Conservation (phyloP, 495 filamentous ascomycete genomes). For the Lasiosphaeria hispida region DNA sequence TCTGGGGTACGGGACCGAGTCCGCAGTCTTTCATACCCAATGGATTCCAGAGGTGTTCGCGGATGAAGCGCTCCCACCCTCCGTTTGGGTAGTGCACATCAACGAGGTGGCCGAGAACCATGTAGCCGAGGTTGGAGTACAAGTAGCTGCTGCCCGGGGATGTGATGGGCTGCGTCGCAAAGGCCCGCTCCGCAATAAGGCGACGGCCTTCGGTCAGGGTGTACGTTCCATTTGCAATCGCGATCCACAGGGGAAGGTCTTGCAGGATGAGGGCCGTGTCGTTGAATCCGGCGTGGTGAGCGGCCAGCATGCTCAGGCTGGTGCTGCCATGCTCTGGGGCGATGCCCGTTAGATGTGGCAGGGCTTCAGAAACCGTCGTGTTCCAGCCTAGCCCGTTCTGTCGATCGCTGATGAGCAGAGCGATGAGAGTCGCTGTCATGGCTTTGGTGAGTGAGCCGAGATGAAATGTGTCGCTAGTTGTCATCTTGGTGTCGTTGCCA, state of each 20-base stretch:
- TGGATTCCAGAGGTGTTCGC: neutral
- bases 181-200: constrained; percentile 2
- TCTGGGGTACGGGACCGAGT: constrained; percentile 5
- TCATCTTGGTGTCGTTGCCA: constrained; percentile 9
- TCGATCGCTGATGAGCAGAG: neutral
- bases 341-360: neutral
- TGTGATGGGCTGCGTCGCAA: constrained; percentile 3
- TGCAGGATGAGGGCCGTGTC: neutral
- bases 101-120: constrained; percentile 11
- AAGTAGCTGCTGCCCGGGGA: constrained; percentile 1
- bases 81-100: neutral
- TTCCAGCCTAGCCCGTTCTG: constrained; percentile 3
- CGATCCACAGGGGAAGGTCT: neutral
- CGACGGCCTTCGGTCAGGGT: constrained; percentile 1
- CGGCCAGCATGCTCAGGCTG: constrained; percentile 5
- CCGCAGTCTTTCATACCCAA: constrained; percentile 11
- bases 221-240: neutral
- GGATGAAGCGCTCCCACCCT: too few species aligned
- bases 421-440: constrained; percentile 12
- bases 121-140: constrained; percentile 14
- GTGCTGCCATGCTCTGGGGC: constrained; percentile 1
- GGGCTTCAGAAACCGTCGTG: constrained; percentile 2
- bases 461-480: constrained; percentile 6
- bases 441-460: constrained; percentile 12
- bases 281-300: constrained; percentile 6